These are phyloP conservation scores for Petunia hybrid DNA, from an alignment of 305 asterid species.

Conservation along the genomic window DNA sequence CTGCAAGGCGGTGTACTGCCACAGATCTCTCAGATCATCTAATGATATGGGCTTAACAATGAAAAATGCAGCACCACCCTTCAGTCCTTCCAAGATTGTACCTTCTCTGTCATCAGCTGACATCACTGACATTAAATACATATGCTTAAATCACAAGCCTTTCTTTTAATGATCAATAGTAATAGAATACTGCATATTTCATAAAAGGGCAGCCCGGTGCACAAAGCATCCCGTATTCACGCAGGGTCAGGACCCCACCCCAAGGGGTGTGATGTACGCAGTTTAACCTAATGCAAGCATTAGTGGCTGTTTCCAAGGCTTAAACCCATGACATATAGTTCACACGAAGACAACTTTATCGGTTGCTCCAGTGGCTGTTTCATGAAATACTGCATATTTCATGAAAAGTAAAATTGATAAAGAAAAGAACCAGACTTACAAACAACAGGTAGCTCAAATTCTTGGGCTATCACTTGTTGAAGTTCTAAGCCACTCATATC, in stretches of 20 bases:
- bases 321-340: too few relatives aligned
- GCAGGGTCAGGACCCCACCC: too few relatives aligned
- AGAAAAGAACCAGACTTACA: constrained; percentile 45
- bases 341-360: too few relatives aligned
- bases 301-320: too few relatives aligned
- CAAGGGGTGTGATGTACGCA: too few relatives aligned
- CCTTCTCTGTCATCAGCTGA: constrained; percentile 57
- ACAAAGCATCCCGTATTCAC: too few relatives aligned
- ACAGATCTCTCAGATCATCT: constrained; percentile 58
- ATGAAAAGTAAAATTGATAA: neutral
- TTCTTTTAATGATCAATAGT: neutral
- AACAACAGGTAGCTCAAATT: constrained; percentile 64
- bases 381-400: neutral
- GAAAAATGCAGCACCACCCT: constrained; percentile 58
- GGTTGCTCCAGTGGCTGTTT: too few relatives aligned
- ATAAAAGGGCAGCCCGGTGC: neutral
- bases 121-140: constrained; percentile 49
- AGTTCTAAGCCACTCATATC: constrained; percentile 62
- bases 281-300: too few relatives aligned
- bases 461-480: constrained; percentile 51
- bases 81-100: constrained; percentile 46
- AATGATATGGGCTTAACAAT: constrained; percentile 53
- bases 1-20: constrained; percentile 55
- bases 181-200: neutral
- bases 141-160: constrained; percentile 23